Base-by-base conservation (phyloP, 768 basidiomycete species). In the Tricholomella constricta region DNA sequence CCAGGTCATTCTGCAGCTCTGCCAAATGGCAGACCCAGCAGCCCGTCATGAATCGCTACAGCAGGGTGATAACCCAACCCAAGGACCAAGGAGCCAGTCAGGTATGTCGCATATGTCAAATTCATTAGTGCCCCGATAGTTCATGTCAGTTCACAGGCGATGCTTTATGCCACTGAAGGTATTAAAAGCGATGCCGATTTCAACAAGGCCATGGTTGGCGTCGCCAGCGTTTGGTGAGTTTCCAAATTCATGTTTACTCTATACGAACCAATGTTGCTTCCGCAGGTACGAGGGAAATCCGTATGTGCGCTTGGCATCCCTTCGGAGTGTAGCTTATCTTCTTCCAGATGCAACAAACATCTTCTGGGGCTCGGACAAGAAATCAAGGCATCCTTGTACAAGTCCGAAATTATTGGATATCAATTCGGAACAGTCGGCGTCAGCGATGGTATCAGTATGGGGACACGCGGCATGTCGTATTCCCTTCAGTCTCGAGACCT, bases 221-320 rank as follows among this genome's bases (percentile, higher is more conserved):
- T 99, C 23, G 97, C 86, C 9, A 96, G 94, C 60, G 89, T 99
- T 31, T 99, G 97, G 97, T 94, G 66, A 68, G 87, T 74, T 36
- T 27, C 19, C 20, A 48, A 41, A 41, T 14, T 45, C 31, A 19
- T 34, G 40, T 36, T 35, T 58, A 32, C n/a, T 49, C 17, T 32
- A 46, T 32, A 38, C 31, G 17, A 26, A 11, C 50, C 62, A 56
- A 51, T 51, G 48, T 52, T 45, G 37, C 56, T 64, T 57, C 53
- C n/a, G 48, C 55, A 98, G 95, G 95, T 98, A 98, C 65, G 96
- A 99, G 69, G 96, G 96, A 36, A 98, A 97, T 71, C 97, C 97
- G 91, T 98, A 70, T 77, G 92, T 76, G 27, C 26, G 11, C 15
- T 26, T 40, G 34, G n/a, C 20, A 43, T 29, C 32, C 11, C 26